Evolutionary conservation across 768 basidiomycete species (phyloP).

Genomic region (Leucocoprinus leucothites): DNA sequence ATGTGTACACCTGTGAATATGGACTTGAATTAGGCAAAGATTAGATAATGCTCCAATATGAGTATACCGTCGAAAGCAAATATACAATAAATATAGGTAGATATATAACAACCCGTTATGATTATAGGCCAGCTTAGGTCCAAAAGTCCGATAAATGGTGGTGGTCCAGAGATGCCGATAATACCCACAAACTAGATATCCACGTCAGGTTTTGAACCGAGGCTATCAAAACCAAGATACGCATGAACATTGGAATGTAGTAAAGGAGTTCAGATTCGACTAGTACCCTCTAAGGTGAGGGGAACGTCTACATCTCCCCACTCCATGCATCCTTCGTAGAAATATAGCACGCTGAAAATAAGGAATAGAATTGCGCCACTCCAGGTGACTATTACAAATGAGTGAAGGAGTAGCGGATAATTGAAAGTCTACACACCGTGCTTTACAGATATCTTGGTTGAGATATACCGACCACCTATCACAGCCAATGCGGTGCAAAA

Average conservation of each 20-base stretch:
- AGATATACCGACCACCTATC: slow-evolving; percentile 88
- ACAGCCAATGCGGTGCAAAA: slow-evolving; percentile 89
- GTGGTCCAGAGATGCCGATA: too few species aligned
- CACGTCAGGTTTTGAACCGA: too few species aligned
- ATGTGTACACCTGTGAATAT: too few species aligned
- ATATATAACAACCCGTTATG: too few species aligned
- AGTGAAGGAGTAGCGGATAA: not conserved
- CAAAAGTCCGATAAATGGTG: too few species aligned
- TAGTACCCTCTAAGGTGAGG: slow-evolving; percentile 2
- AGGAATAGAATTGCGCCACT: slow-evolving; percentile 82
- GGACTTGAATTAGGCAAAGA: too few species aligned
- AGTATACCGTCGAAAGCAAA: too few species aligned
- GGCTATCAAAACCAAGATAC: not conserved
- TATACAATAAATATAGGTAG: too few species aligned
- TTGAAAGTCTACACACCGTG: slow-evolving; percentile 59
- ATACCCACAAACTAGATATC: too few species aligned
- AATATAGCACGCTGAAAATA: slow-evolving; percentile 77
- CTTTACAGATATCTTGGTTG: slow-evolving; percentile 93
- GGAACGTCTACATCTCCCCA: slow-evolving; percentile 25
- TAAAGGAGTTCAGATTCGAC: not conserved
- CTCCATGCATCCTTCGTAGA: slow-evolving; percentile 56
- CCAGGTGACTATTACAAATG: slow-evolving; percentile 58
- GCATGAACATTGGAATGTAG: too few species aligned
- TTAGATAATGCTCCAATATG: too few species aligned
- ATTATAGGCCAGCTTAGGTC: too few species aligned